These are phyloP conservation scores for Carpinus fangiana DNA, from an alignment of 306 rosid genomes.

Conservation along the genomic window DNA sequence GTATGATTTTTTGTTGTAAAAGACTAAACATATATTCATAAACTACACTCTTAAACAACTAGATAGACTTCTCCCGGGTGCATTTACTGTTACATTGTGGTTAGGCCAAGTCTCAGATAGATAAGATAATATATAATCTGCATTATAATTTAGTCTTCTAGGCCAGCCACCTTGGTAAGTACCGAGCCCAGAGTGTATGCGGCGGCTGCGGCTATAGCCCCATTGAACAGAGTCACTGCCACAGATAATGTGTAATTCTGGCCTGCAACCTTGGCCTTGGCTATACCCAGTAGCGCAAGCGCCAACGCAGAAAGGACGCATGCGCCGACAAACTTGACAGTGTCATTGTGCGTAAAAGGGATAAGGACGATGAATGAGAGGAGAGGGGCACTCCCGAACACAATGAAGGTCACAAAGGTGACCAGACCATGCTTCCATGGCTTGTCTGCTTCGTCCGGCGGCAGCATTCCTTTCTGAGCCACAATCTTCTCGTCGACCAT, in stretches of 20 bases:
- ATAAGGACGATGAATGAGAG: slow-evolving; percentile 60
- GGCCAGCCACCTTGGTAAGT: slow-evolving; percentile 44
- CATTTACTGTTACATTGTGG: too few relatives aligned
- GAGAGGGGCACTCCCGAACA: slow-evolving; percentile 53
- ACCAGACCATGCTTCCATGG: slow-evolving; percentile 64
- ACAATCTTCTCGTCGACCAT: slow-evolving; percentile 58
- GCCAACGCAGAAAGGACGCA: slow-evolving; percentile 53
- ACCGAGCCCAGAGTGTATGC: slow-evolving; percentile 54
- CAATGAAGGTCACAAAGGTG: slow-evolving; percentile 48
- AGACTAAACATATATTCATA: too few relatives aligned
- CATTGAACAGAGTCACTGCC: slow-evolving; percentile 43
- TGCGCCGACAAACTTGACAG: slow-evolving; percentile 50
- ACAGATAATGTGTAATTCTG: slow-evolving; percentile 40
- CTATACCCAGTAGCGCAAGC: slow-evolving; percentile 50
- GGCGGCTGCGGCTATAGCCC: slow-evolving; percentile 51
- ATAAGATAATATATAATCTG: too few relatives aligned
- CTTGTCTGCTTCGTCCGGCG: slow-evolving; percentile 45
- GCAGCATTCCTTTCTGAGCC: slow-evolving; percentile 42
- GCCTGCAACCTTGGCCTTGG: slow-evolving; percentile 54
- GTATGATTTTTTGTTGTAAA: too few relatives aligned
- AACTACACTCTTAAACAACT: too few relatives aligned
- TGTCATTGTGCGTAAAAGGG: slow-evolving; percentile 49
- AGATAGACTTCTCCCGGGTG: too few relatives aligned
- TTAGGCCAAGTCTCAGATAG: too few relatives aligned
- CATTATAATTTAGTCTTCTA: slow-evolving; percentile 23